Conservation (phyloP, 2,329 filamentous ascomycete species). For the Aspergillus carbonarius region DNA sequence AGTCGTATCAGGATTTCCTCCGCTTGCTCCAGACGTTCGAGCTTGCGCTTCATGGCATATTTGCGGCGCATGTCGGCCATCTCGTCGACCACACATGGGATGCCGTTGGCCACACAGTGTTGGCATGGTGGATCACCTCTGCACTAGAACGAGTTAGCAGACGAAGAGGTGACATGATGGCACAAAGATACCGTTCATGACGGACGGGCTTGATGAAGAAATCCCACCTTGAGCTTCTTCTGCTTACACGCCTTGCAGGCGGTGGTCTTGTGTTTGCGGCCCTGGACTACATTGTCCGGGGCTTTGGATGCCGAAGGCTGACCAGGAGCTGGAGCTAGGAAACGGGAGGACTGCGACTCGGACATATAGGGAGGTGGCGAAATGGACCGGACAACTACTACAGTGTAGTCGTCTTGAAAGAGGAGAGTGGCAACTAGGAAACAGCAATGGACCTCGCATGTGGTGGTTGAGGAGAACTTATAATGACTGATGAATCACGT, state of each 20-base stretch:
- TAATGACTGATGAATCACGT: too few relatives aligned
- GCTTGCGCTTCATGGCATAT: conserved; percentile 23
- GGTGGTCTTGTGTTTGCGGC: conserved; percentile 26
- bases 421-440: background rate
- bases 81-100: conserved; percentile 28
- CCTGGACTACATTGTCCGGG: conserved; percentile 13
- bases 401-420: background rate
- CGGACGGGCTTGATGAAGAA: background rate
- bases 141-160: conserved; percentile 18
- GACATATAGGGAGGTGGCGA: conserved; percentile 15
- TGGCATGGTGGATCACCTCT: conserved; percentile 29
- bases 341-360: conserved; percentile 17
- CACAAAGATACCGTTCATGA: background rate
- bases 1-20: conserved; percentile 19
- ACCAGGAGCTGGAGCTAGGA: conserved; percentile 17
- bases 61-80: conserved; percentile 31
- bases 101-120: conserved; percentile 26
- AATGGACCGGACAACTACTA: background rate
- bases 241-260: conserved; percentile 24
- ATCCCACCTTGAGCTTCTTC: conserved; percentile 24
- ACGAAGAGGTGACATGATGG: background rate
- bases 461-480: too few relatives aligned
- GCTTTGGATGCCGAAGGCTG: conserved; percentile 6
- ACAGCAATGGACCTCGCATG: too few relatives aligned
- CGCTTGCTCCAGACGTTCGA: conserved; percentile 21